These are phyloP conservation scores for Phyllosticta citrichinensis DNA, from an alignment of 2,329 filamentous ascomycete genomes.

Conservation along the genomic window DNA sequence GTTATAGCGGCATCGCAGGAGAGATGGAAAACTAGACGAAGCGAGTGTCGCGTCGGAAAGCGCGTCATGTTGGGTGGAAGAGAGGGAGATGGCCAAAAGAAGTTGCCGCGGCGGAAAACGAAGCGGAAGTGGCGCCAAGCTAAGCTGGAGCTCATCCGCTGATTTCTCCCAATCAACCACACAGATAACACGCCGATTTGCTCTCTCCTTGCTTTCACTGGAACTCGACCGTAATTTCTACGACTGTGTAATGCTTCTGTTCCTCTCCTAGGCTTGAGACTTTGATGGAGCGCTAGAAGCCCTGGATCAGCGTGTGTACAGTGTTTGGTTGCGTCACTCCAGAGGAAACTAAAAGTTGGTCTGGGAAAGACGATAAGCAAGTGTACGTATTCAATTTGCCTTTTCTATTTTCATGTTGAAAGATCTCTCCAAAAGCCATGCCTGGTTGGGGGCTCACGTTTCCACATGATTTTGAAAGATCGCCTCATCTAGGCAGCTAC, in stretches of 20 bases:
- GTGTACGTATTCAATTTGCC: neutral
- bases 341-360: neutral
- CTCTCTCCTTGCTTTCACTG: neutral
- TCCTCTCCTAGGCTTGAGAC: neutral
- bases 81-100: constrained; percentile 1
- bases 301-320: neutral
- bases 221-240: neutral
- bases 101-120: neutral
- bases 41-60: neutral
- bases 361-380: neutral
- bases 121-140: neutral
- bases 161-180: constrained; percentile 3
- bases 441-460: too few relatives aligned
- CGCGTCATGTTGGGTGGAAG: neutral
- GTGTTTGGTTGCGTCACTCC: neutral
- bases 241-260: neutral
- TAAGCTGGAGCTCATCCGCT: neutral
- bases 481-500: constrained; percentile 1
- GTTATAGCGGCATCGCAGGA: neutral
- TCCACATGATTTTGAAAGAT: neutral
- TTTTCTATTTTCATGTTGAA: neutral
- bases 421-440: too few relatives aligned
- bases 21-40: neutral
- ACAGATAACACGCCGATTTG: neutral
- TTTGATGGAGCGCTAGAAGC: neutral